phyloP scores from a whole-genome alignment of 225 moss, liverwort and hornwort species.

The Marchantia paleacea region DNA sequence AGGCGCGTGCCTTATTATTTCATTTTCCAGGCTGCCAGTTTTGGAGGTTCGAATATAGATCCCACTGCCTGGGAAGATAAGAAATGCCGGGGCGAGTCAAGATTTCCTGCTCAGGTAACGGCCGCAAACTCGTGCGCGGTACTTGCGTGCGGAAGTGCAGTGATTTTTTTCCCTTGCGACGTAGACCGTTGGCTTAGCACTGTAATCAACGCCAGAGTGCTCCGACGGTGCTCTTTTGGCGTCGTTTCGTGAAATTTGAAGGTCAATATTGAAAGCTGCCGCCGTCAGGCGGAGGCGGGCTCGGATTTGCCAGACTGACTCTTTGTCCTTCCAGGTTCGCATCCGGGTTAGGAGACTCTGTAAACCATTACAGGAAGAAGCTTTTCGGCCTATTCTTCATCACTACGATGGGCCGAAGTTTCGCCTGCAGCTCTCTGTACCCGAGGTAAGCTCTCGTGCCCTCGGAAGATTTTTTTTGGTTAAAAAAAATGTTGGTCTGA shows the following conservation, averaged over 20 bases:
- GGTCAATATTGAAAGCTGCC: too few species aligned
- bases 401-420: constrained; percentile 99
- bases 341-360: constrained; percentile 86
- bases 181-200: not conserved
- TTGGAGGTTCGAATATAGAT: constrained; percentile 99
- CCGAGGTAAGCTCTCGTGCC: constrained; percentile 56
- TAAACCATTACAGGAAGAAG: constrained; percentile 91
- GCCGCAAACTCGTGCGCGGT: not conserved
- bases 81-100: constrained; percentile 97
- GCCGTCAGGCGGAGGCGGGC: not conserved
- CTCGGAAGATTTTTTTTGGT: not conserved
- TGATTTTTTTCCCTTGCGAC: not conserved
- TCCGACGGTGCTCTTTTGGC: too few species aligned
- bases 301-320: not conserved
- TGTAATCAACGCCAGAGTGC: too few species aligned
- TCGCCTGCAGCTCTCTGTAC: constrained; percentile 94
- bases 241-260: too few species aligned
- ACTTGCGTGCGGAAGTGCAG: not conserved
- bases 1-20: not conserved
- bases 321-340: constrained; percentile 54
- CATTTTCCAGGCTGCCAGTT: constrained; percentile 77
- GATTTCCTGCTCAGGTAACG: constrained; percentile 93
- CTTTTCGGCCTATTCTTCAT: constrained; percentile 88
- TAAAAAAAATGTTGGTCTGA: not conserved
- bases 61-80: constrained; percentile 99